Percentiles rank a stretch among this genome's conserved stretches.
Conservation (phyloP, 495 filamentous ascomycete genomes). For the Neurospora sp. region DNA sequence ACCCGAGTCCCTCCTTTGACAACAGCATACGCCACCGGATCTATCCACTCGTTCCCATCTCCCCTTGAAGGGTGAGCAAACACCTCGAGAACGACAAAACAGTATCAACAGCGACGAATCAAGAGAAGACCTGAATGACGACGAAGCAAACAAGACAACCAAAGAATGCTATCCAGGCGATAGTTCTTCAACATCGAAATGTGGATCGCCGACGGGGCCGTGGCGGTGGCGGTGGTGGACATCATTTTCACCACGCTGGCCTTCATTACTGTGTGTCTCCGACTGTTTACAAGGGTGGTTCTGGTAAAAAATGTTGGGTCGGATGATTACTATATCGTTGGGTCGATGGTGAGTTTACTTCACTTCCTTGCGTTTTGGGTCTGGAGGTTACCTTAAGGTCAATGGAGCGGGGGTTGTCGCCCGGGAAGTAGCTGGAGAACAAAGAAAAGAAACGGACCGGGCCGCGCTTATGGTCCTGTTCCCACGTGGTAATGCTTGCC, state of each 20-base stretch:
- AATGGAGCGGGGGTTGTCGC: neutral
- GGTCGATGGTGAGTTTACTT: conserved; percentile 8
- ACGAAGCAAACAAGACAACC: neutral
- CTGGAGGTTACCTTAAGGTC: neutral
- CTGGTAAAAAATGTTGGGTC: conserved; percentile 12
- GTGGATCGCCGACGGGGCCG: conserved; percentile 7
- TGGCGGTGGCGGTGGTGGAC: conserved; percentile 10
- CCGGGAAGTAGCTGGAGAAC: neutral
- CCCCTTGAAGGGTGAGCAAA: neutral
- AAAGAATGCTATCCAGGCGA: neutral
- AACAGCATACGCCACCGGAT: neutral
- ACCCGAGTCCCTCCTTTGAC: neutral
- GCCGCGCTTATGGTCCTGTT: neutral
- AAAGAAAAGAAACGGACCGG: neutral
- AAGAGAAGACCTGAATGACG: neutral
- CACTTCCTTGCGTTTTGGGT: accelerated
- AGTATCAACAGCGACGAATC: neutral
- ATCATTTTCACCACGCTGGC: conserved; percentile 15
- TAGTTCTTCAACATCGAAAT: neutral
- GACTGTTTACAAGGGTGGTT: conserved; percentile 9
- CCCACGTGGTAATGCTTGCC: neutral
- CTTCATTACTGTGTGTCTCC: conserved; percentile 9
- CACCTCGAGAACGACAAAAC: neutral
- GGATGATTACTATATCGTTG: conserved; percentile 12
- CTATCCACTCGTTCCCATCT: neutral